Conservation (phyloP, 2,329 filamentous ascomycete species). For the Botryotinia globosa region DNA sequence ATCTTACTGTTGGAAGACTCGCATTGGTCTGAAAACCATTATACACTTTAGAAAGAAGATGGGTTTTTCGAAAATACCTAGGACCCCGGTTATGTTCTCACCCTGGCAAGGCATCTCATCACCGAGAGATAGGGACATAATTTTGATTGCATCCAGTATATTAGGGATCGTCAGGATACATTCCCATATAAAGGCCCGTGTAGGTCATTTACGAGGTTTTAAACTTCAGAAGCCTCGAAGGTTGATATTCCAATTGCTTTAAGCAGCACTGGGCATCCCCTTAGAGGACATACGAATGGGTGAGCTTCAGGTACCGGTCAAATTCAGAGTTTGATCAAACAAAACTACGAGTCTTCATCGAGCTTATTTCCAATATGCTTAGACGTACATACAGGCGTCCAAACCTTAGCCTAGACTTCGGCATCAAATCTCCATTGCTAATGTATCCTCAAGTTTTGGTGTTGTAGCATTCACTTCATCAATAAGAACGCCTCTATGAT, state of each 20-base stretch:
- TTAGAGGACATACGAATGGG: no score
- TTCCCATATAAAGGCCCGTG: fast-evolving
- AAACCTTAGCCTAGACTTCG: not conserved
- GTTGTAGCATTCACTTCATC: no score
- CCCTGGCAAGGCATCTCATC: not conserved
- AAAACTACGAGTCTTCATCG: not conserved
- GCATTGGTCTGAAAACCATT: not conserved
- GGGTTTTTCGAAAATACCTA: not conserved
- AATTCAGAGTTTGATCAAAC: no score
- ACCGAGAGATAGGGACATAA: not conserved
- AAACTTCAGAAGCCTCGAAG: not conserved
- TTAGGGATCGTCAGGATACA: not conserved
- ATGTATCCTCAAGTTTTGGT: no score
- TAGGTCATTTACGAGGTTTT: not conserved
- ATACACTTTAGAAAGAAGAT: not conserved
- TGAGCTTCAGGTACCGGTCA: no score
- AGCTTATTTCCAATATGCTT: not conserved
- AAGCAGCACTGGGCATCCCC: no score
- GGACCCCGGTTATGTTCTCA: no score
- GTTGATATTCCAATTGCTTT: not conserved
- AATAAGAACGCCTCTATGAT: not conserved
- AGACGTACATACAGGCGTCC: not conserved
- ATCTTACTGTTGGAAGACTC: not conserved
- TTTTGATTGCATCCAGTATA: not conserved
- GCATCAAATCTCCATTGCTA: not conserved